Conservation (phyloP, 73 alveolate species). For the Tetrahymena malaccensis region DNA sequence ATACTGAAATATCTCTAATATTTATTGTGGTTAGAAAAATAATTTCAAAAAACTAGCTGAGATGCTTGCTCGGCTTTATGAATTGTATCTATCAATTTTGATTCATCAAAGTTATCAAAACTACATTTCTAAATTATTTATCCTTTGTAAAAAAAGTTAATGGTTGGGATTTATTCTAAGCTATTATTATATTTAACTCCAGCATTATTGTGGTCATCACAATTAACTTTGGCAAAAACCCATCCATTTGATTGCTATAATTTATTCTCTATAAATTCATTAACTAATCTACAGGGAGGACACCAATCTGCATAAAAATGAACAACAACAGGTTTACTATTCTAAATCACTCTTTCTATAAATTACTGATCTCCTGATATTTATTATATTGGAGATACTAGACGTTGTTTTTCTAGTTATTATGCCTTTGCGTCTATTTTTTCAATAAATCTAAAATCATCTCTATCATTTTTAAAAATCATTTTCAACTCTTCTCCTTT, state of each 20-base stretch:
- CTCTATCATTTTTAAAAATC: background rate
- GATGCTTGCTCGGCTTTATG: background rate
- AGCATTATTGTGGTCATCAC: background rate
- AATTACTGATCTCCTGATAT: background rate
- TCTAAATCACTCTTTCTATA: background rate
- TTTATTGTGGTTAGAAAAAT: background rate
- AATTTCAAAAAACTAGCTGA: background rate
- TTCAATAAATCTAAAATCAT: background rate
- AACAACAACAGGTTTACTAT: background rate
- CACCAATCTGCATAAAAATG: background rate
- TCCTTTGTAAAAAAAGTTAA: background rate
- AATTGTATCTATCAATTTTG: background rate
- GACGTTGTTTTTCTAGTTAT: background rate
- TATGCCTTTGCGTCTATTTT: background rate
- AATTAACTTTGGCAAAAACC: background rate
- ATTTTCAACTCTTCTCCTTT: background rate
- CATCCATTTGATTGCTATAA: background rate
- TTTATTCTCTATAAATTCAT: background rate
- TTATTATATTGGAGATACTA: background rate
- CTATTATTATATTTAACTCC: background rate
- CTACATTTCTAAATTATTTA: background rate
- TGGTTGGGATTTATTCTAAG: background rate
- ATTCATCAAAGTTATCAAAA: background rate
- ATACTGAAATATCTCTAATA: background rate
- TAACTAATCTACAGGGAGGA: background rate